These are phyloP conservation scores for Auriscalpium microsporum DNA, from an alignment of 768 basidiomycete genomes.

Conservation along the genomic window DNA sequence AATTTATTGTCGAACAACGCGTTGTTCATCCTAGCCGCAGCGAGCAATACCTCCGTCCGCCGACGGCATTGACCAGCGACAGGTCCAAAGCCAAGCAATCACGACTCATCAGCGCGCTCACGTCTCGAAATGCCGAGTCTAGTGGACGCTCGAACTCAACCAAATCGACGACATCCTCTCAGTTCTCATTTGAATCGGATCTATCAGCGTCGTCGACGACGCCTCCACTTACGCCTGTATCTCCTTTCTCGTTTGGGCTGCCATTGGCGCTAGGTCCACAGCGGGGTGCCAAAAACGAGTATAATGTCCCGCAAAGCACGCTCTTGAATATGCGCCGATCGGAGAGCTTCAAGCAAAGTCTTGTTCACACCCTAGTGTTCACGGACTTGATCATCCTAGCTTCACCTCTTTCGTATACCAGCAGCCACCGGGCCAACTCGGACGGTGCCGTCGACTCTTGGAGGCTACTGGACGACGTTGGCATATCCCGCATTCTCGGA, in stretches of 20 bases:
- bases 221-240: not conserved
- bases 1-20: conserved; percentile 25
- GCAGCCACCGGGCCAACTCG: conserved; percentile 12
- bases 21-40: not conserved
- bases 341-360: conserved; percentile 2
- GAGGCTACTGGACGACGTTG: conserved; percentile 37
- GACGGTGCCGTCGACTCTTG: conserved; percentile 26
- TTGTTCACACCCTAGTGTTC: conserved; percentile 40
- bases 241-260: not conserved
- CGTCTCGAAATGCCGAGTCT: not conserved
- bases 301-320: not conserved
- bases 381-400: conserved; percentile 63
- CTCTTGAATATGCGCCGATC: not conserved
- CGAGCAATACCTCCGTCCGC: not conserved
- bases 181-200: conserved; percentile 6
- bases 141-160: conserved; percentile 10
- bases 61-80: not conserved
- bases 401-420: conserved; percentile 19
- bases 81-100: conserved; percentile 4
- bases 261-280: not conserved
- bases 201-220: conserved; percentile 1
- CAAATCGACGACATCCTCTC: conserved; percentile 11
- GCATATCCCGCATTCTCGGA: conserved; percentile 40
- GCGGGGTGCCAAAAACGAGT: not conserved
- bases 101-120: conserved; percentile 9